Evolutionary conservation across 2,329 filamentous ascomycete genomes (phyloP).

Genomic region (Fusarium gaditjirri): DNA sequence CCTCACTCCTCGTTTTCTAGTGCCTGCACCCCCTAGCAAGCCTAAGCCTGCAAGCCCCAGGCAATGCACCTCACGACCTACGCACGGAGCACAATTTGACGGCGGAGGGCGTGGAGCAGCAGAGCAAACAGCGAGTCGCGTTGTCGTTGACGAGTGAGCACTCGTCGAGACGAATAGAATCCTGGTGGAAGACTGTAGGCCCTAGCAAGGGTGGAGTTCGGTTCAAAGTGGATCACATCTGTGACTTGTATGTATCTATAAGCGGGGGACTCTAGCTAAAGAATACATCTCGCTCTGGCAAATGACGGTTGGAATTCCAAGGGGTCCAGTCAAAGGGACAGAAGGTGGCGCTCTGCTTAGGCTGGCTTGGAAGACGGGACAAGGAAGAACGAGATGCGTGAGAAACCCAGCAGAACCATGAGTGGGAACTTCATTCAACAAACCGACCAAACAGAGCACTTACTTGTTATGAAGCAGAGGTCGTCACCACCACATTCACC

Average conservation of each 20-base stretch:
- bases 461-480: slow-evolving; percentile 20
- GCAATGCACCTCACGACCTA: slow-evolving; percentile 32
- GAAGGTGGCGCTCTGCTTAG: slow-evolving; percentile 19
- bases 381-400: slow-evolving; percentile 26
- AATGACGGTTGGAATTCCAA: slow-evolving; percentile 24
- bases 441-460: slow-evolving; percentile 23
- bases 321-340: slow-evolving; percentile 9
- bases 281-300: slow-evolving; percentile 14
- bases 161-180: slow-evolving; percentile 11
- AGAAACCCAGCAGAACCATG: slow-evolving; percentile 31
- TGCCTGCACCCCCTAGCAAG: slow-evolving; percentile 8
- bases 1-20: slow-evolving; percentile 3
- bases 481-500: slow-evolving; percentile 36
- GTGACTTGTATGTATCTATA: not conserved
- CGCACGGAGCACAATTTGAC: slow-evolving; percentile 33
- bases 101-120: slow-evolving; percentile 38
- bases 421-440: slow-evolving; percentile 29
- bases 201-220: slow-evolving; percentile 6
- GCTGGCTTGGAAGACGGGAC: slow-evolving; percentile 4
- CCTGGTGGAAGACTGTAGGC: slow-evolving; percentile 4
- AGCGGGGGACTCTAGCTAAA: not conserved
- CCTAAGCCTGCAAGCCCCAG: slow-evolving; percentile 12
- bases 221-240: not conserved
- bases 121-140: slow-evolving; percentile 19
- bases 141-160: slow-evolving; percentile 18